phyloP scores from a whole-genome alignment of 1,284 basidiomycete genomes.

The Trametes pubescens region DNA sequence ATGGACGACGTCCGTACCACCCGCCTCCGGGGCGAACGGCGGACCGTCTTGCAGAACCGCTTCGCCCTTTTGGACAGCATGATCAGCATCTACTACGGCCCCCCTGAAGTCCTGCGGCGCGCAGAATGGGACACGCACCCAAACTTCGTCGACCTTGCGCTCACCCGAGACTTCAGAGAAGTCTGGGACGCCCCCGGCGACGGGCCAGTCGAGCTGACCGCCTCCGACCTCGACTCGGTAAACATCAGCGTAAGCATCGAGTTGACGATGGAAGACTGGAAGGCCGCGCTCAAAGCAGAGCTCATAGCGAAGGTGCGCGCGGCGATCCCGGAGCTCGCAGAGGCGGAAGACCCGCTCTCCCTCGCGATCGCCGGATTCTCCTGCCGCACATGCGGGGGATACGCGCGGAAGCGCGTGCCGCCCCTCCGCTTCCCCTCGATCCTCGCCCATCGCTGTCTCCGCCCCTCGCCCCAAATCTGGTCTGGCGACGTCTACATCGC shows the following conservation, averaged over 20 bases:
- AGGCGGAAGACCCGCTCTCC: neutral
- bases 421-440: neutral
- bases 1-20: neutral
- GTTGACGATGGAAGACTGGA: neutral
- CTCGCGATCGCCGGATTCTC: neutral
- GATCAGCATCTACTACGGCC: neutral
- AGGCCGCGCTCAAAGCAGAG: neutral
- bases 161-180: neutral
- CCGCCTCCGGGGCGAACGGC: neutral
- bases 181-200: neutral
- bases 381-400: neutral
- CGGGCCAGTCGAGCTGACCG: neutral
- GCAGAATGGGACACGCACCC: neutral
- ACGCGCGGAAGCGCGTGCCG: neutral
- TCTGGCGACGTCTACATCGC: neutral
- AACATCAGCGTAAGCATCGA: neutral
- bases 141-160: neutral
- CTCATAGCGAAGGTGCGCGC: neutral
- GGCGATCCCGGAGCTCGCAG: neutral
- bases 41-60: neutral
- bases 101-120: neutral
- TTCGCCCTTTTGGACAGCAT: neutral
- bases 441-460: constrained; percentile 1
- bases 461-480: neutral
- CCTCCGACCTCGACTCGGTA: neutral